Evolutionary conservation across 805 yeast genomes (phyloP).

Genomic region (Zygosaccharomyces lentus): DNA sequence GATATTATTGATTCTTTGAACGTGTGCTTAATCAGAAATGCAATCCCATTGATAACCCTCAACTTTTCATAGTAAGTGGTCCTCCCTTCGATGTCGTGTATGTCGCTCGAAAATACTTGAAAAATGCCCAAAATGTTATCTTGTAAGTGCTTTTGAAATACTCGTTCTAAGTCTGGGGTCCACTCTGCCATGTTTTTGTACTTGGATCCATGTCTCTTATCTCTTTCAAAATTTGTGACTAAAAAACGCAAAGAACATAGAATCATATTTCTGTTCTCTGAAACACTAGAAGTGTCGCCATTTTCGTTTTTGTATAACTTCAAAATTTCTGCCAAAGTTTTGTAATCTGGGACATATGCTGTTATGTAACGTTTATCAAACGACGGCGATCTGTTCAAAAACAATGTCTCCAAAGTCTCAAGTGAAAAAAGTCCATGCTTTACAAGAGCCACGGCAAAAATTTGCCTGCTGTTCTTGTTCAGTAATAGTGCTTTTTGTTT

Average conservation of each 20-base stretch:
- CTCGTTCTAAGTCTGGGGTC: conserved; percentile 28
- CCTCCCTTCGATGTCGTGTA: conserved; percentile 67
- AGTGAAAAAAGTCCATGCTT: conserved; percentile 32
- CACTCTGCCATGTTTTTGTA: conserved; percentile 27
- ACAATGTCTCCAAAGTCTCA: conserved; percentile 30
- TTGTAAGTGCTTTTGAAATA: conserved; percentile 43
- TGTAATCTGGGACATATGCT: conserved; percentile 31
- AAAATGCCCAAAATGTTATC: conserved; percentile 68
- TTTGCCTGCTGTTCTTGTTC: conserved; percentile 32
- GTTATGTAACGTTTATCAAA: conserved; percentile 28
- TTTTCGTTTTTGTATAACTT: conserved; percentile 27
- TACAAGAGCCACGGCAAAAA: conserved; percentile 35
- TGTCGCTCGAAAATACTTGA: conserved; percentile 72
- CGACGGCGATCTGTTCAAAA: conserved; percentile 28
- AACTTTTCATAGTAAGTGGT: conserved; percentile 70
- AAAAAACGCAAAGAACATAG: conserved; percentile 27
- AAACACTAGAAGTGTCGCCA: conserved; percentile 7
- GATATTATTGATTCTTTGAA: conserved; percentile 53
- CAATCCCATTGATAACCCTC: conserved; percentile 68
- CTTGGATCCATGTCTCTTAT: conserved; percentile 27
- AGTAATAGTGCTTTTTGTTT: conserved; percentile 23
- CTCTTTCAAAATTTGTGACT: conserved; percentile 28
- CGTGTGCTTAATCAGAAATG: conserved; percentile 52
- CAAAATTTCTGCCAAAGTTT: conserved; percentile 33
- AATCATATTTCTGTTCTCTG: conserved; percentile 26